These are phyloP conservation scores for Cucurbita maxima DNA, from an alignment of 306 rosid genomes.

Conservation along the genomic window DNA sequence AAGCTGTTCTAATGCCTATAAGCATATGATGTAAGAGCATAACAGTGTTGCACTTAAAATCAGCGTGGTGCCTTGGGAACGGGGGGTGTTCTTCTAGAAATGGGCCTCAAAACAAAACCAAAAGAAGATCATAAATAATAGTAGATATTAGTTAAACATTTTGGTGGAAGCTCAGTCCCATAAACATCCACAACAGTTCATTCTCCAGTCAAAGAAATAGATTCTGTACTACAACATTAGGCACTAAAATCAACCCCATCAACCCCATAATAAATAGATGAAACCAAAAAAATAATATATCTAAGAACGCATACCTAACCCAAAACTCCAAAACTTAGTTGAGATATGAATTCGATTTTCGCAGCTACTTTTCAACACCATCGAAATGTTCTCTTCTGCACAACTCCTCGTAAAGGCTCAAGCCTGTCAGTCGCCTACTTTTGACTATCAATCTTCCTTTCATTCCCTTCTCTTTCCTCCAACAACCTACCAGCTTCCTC, in stretches of 20 bases:
- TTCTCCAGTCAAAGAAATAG: constrained; percentile 14
- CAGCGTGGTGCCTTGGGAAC: background rate
- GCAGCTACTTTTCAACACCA: background rate
- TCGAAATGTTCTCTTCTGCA: constrained; percentile 1
- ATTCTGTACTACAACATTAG: constrained; percentile 1
- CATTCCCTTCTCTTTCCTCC: constrained; percentile 51
- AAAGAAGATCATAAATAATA: background rate
- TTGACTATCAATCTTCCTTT: constrained; percentile 51
- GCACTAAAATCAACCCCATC: background rate
- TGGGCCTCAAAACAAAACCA: background rate
- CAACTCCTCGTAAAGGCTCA: constrained; percentile 8
- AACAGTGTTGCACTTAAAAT: background rate
- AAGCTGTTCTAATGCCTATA: background rate
- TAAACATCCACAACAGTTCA: constrained; percentile 14
- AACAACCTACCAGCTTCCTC: constrained; percentile 86
- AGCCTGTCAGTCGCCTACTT: constrained; percentile 27
- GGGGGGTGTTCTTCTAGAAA: background rate
- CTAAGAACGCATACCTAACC: constrained; percentile 6
- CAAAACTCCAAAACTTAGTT: constrained; percentile 3
- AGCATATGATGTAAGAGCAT: background rate
- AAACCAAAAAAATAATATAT: background rate
- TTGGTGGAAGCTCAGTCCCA: background rate
- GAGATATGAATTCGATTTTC: background rate
- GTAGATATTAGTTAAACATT: background rate
- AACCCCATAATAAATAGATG: background rate